phyloP scores from a whole-genome alignment of 768 basidiomycete genomes.

The Pleurotus ostreatus region DNA sequence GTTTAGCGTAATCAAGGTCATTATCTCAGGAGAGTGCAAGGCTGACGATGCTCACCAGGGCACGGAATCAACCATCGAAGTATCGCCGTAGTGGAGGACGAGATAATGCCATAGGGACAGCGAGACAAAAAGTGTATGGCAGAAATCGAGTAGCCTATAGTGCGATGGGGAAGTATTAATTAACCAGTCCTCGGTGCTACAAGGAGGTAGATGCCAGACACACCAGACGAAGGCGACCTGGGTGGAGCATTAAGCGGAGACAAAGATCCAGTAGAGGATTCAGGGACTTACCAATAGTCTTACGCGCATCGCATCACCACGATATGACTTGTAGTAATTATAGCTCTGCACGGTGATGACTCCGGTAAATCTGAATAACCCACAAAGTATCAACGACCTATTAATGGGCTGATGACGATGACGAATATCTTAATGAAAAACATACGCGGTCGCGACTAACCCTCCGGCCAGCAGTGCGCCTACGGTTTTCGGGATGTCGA shows the following conservation, averaged over 20 bases:
- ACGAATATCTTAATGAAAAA: background rate
- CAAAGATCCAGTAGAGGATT: background rate
- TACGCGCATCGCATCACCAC: slow-evolving; percentile 22
- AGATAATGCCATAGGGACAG: slow-evolving; percentile 39
- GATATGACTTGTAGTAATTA: slow-evolving; percentile 35
- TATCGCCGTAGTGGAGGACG: slow-evolving; percentile 38
- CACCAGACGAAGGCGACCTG: background rate
- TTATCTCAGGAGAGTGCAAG: background rate
- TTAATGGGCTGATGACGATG: background rate
- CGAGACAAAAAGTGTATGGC: slow-evolving; percentile 37
- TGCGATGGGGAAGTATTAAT: no score
- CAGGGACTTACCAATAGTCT: slow-evolving; percentile 29
- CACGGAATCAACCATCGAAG: slow-evolving; percentile 33
- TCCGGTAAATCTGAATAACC: slow-evolving; percentile 33
- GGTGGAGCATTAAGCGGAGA: slow-evolving; percentile 7
- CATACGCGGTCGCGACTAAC: slow-evolving; percentile 34
- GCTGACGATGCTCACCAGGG: slow-evolving; percentile 30
- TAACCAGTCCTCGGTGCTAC: no score
- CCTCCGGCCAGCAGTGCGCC: slow-evolving; percentile 40
- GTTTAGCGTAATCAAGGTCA: background rate
- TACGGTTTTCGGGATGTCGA: slow-evolving; percentile 27
- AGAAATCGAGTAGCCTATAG: slow-evolving; percentile 28
- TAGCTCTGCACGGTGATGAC: slow-evolving; percentile 34
- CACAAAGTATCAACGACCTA: background rate
- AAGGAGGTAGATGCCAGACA: background rate